phyloP scores from a whole-genome alignment of 768 basidiomycete genomes.

The Boletus sp. region DNA sequence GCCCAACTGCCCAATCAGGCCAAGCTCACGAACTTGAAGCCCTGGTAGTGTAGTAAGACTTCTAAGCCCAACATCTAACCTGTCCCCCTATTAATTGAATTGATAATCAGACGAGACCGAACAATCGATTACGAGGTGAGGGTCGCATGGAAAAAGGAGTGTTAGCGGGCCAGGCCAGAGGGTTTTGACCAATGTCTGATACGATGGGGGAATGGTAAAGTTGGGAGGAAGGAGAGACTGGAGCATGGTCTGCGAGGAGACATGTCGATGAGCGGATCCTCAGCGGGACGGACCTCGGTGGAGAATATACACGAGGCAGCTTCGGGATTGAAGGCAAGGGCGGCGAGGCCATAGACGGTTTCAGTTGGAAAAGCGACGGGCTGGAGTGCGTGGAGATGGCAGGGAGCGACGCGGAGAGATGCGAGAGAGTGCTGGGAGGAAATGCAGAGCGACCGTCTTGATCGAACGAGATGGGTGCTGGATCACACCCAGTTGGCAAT shows the following conservation, averaged over 20 bases:
- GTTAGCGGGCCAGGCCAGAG: slow-evolving; percentile 98
- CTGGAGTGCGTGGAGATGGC: slow-evolving; percentile 43
- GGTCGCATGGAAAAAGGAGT: slow-evolving; percentile 78
- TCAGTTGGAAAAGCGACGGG: slow-evolving; percentile 93
- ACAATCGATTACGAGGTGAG: slow-evolving; percentile 18
- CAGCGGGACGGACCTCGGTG: slow-evolving; percentile 87
- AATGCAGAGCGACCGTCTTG: slow-evolving; percentile 45
- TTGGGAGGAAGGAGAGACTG: slow-evolving; percentile 61
- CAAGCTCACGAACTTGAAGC: no score
- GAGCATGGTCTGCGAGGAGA: slow-evolving; percentile 85
- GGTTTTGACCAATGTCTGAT: slow-evolving; percentile 67
- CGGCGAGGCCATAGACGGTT: slow-evolving; percentile 96
- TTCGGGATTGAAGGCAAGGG: slow-evolving; percentile 60
- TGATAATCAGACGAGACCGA: no score
- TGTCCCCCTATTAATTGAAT: no score
- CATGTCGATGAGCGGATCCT: slow-evolving; percentile 97
- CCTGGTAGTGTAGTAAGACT: no score
- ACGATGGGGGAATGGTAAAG: slow-evolving; percentile 61
- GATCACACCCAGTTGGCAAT: slow-evolving; percentile 57
- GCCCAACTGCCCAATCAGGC: no score
- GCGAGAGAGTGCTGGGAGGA: slow-evolving; percentile 47
- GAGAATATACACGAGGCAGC: slow-evolving; percentile 77
- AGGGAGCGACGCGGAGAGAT: slow-evolving; percentile 54
- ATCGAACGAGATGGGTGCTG: slow-evolving; percentile 56
- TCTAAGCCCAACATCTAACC: no score